Evolutionary conservation across 768 basidiomycete species (phyloP), one percentile per base, ranked within the genome.

Genomic region (Chlorophyllum brunneum): DNA sequence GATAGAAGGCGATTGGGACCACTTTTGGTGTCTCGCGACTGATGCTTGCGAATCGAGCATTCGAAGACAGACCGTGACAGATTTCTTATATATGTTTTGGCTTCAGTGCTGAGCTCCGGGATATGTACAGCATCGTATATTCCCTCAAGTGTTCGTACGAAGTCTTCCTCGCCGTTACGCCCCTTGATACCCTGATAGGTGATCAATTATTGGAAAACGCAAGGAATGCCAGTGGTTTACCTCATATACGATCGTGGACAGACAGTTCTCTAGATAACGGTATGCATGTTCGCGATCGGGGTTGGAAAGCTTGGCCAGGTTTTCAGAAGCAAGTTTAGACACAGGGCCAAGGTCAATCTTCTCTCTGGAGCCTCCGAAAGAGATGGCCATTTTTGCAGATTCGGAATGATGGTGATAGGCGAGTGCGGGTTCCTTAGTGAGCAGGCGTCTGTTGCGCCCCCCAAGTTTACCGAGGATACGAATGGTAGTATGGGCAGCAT

Each of bases 401-500:
- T 89, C 82, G 0, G 85, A 83, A 56, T 83, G 79, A 42, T 85
- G 74, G 9, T 78, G 79, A 66, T 85, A 95, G 31, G 79, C 77
- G 46, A 99, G 70, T 18, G 80, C 66, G 0, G 91, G 88, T 43
- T 94, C 88, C 56, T 88, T 86, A 53, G 85, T 82, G 53, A 97
- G 72, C 54, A 98, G 75, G 34, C 89, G 82, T 23, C 97, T 79
- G 67, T 98, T 99, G 43, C 97, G 75, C 1, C 97, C 97, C 5
- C 97, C 97, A 3, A 99, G 73, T 69, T 98, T 99, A 37, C 97
- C 97, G 3, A 99, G 74, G 51, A 99, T 98, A 22, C 97, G 87
- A 60, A 97, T 90, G 1, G 95, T 95, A 11, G 91, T 92, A 66
- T 98, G 92, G 0, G 97, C 86, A 48, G 93, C 91, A 54, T 86